Evolutionary conservation across 2,329 filamentous ascomycete species (phyloP).

Genomic region (Diplodia corticola): DNA sequence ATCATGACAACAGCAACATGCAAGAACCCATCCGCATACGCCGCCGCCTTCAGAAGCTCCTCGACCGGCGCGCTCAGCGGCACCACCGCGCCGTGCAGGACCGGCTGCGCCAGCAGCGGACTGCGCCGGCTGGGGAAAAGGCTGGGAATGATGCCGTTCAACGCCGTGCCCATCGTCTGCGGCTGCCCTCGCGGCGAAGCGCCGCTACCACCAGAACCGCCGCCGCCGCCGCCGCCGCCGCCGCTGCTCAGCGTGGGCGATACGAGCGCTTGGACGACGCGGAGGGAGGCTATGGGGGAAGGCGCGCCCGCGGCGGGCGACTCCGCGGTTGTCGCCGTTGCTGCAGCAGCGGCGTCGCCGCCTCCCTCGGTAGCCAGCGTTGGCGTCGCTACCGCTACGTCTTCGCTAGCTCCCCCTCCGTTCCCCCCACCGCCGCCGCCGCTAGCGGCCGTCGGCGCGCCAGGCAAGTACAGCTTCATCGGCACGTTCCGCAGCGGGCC

Average conservation of each 20-base stretch:
- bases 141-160: slow-evolving; percentile 72
- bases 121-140: slow-evolving; percentile 86
- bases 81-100: slow-evolving; percentile 81
- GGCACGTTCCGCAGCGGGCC: slow-evolving; percentile 77
- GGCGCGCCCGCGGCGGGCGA: background rate
- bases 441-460: slow-evolving; percentile 33
- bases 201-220: slow-evolving; percentile 1
- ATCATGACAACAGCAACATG: slow-evolving; percentile 78
- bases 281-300: slow-evolving; percentile 39
- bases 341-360: slow-evolving; percentile 25
- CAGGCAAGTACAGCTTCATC: slow-evolving; percentile 78
- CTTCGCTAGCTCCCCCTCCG: background rate
- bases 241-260: slow-evolving; percentile 44
- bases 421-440: background rate
- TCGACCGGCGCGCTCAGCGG: slow-evolving; percentile 79
- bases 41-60: slow-evolving; percentile 77
- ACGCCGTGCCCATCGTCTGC: slow-evolving; percentile 73
- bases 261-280: slow-evolving; percentile 71
- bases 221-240: background rate
- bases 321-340: slow-evolving; percentile 14
- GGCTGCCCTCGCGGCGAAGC: slow-evolving; percentile 43
- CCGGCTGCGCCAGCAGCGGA: slow-evolving; percentile 77
- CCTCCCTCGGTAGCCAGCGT: background rate
- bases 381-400: background rate
- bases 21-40: slow-evolving; percentile 91